Evolutionary conservation across 805 yeast genomes (phyloP), one percentile per base, ranked within the genome.

Genomic region (Hanseniaspora thailandica): DNA sequence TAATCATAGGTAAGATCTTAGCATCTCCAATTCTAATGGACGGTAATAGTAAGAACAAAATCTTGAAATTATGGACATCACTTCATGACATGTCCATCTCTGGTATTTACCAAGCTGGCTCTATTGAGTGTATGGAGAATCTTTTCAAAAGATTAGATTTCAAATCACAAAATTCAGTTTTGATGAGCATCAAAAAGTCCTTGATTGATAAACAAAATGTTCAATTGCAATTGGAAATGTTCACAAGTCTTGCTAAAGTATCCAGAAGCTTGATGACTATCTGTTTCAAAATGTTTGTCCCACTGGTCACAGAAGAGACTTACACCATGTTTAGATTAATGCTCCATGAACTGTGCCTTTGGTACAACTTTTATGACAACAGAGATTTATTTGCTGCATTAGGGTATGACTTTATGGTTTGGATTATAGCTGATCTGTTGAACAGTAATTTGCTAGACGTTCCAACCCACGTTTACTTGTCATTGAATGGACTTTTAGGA

Each of bases 11-110:
- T 15, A 50, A 50, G 12, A 35, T 50, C 15, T 4, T 50, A 25
- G 36, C 43, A 3, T 50, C 54, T 31, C 25, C 47, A 6, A 17
- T 25, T 5, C 20, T 50, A 5, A 50, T 50, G 54, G 36, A 35
- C 5, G 28, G 41, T 19, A 47, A 43, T 15, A 50, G 54, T 22
- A 50, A 50, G 43, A 50, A 50, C 23, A 50, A 50, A 35, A 43
- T 28, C 3, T n/a, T 50, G 9, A 50, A 50, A 17, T 13, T 50
- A 9, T 50, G 54, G 54, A 31, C 43, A 23, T 50, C 54, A 12
- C 17, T 50, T 3, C 41, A 33, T 23, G 26, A 43, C 12, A 43
- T 30, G 8, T 43, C 44, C 5, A 34, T 20, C 34, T 43, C 34
- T 10, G 22, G 34, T 15, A n/a, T 40, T 10, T 43, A 41, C 19